phyloP scores from a whole-genome alignment of 2,329 filamentous ascomycete species.

The Aureobasidium sp. region DNA sequence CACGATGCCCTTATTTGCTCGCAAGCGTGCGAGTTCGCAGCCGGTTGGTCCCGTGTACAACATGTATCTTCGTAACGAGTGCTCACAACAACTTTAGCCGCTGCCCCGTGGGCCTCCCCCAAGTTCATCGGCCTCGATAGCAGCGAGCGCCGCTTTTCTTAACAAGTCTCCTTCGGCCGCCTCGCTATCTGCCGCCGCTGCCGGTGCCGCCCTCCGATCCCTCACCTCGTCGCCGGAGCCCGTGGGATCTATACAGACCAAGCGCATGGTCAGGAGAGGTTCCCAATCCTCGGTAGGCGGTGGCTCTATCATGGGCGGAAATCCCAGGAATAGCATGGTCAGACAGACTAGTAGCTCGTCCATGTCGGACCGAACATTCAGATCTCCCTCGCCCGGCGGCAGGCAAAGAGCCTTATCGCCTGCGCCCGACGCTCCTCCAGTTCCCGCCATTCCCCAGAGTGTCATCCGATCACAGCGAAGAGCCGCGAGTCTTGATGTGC shows the following conservation, averaged over 20 bases:
- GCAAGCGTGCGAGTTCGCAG: constrained; percentile 20
- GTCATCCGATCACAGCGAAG: constrained; percentile 27
- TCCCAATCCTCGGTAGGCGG: constrained; percentile 62
- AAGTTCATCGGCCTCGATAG: constrained; percentile 66
- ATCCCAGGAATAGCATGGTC: constrained; percentile 37
- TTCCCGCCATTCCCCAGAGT: constrained; percentile 55
- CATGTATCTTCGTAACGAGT: neutral
- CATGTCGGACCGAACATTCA: constrained; percentile 84
- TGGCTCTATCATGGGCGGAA: constrained; percentile 24
- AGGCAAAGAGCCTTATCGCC: constrained; percentile 19
- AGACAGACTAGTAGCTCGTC: constrained; percentile 65
- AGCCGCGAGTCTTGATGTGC: constrained; percentile 44
- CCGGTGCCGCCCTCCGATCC: constrained; percentile 73
- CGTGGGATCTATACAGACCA: constrained; percentile 78
- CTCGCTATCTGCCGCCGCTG: constrained; percentile 74
- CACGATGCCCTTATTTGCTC: constrained; percentile 22
- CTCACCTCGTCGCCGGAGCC: constrained; percentile 69
- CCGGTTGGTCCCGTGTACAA: constrained; percentile 22
- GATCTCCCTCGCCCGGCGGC: constrained; percentile 59
- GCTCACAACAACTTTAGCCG: constrained; percentile 4
- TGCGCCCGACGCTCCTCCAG: constrained; percentile 51
- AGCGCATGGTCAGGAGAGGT: constrained; percentile 66
- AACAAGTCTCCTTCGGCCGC: constrained; percentile 55
- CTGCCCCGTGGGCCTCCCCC: constrained; percentile 40
- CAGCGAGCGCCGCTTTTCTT: constrained; percentile 66